These are phyloP conservation scores for Verticillium albo-atrum DNA, from an alignment of 2,329 filamentous ascomycete genomes.

Conservation along the genomic window DNA sequence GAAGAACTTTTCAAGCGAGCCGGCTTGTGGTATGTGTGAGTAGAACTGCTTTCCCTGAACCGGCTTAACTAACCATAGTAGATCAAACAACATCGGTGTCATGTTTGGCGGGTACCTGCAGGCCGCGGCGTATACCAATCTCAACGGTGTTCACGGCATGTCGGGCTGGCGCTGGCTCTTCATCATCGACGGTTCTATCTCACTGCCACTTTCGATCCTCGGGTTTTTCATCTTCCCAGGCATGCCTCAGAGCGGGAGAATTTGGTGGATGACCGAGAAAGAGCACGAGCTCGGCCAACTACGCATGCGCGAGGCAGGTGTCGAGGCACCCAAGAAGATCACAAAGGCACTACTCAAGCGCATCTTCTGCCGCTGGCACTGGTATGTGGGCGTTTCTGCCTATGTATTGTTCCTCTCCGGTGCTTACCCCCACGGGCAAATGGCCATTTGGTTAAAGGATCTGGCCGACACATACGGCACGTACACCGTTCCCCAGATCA, in stretches of 20 bases:
- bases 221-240: slow-evolving; percentile 42
- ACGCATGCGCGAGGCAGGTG: slow-evolving; percentile 17
- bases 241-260: slow-evolving; percentile 29
- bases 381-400: slow-evolving; percentile 16
- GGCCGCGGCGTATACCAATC: slow-evolving; percentile 39
- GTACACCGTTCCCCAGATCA: slow-evolving; percentile 15
- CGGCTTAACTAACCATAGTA: too few relatives aligned
- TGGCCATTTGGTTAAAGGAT: slow-evolving; percentile 15
- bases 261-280: slow-evolving; percentile 24
- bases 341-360: slow-evolving; percentile 17
- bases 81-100: slow-evolving; percentile 18
- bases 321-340: slow-evolving; percentile 14
- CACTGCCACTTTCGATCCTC: slow-evolving; percentile 44
- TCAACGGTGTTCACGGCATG: slow-evolving; percentile 42
- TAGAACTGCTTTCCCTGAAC: too few relatives aligned
- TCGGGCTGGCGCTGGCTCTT: slow-evolving; percentile 49
- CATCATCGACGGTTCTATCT: slow-evolving; percentile 52
- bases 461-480: slow-evolving; percentile 11
- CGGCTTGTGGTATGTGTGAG: slow-evolving; percentile 36
- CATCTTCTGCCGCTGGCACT: slow-evolving; percentile 19
- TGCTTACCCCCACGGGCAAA: slow-evolving; percentile 12
- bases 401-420: slow-evolving; percentile 15
- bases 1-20: slow-evolving; percentile 38
- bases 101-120: slow-evolving; percentile 25
- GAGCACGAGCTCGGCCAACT: slow-evolving; percentile 27